Evolutionary conservation across 75 land plant species (phyloP).

Genomic region (Cryptomeria japonica): DNA sequence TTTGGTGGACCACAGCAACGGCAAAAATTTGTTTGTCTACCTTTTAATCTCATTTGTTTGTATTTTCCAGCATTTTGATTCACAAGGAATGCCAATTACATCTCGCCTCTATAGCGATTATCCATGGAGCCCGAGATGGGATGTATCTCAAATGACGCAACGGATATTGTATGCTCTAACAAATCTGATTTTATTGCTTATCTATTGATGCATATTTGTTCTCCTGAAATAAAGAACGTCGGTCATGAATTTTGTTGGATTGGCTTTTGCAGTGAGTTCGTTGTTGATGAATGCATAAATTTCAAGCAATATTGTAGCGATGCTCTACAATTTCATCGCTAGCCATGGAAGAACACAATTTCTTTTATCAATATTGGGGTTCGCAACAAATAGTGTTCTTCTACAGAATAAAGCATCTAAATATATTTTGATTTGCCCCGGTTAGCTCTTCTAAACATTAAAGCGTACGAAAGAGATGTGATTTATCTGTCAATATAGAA

Average conservation of each 20-base stretch:
- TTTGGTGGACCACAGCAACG: neutral
- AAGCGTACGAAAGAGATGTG: neutral
- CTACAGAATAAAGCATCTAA: neutral
- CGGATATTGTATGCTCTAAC: constrained; percentile 59
- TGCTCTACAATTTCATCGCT: constrained; percentile 25
- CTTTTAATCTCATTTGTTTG: neutral
- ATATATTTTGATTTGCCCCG: neutral
- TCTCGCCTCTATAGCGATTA: constrained; percentile 63
- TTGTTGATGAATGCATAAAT: constrained; percentile 71
- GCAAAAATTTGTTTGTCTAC: neutral
- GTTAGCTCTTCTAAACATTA: neutral
- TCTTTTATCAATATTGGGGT: neutral
- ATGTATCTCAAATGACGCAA: constrained; percentile 69
- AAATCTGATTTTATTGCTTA: neutral
- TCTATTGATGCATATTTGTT: neutral
- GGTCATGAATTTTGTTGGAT: neutral
- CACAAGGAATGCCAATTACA: constrained; percentile 54
- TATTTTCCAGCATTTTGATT: constrained; percentile 67
- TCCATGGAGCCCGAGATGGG: constrained; percentile 99
- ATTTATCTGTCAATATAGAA: neutral
- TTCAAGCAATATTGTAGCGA: constrained; percentile 89
- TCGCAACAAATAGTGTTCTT: neutral
- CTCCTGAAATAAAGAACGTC: too few relatives aligned
- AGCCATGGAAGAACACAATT: neutral
- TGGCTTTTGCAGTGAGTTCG: constrained; percentile 63